Evolutionary conservation across 768 basidiomycete genomes (phyloP).

Genomic region (Gautieria morchelliformis): DNA sequence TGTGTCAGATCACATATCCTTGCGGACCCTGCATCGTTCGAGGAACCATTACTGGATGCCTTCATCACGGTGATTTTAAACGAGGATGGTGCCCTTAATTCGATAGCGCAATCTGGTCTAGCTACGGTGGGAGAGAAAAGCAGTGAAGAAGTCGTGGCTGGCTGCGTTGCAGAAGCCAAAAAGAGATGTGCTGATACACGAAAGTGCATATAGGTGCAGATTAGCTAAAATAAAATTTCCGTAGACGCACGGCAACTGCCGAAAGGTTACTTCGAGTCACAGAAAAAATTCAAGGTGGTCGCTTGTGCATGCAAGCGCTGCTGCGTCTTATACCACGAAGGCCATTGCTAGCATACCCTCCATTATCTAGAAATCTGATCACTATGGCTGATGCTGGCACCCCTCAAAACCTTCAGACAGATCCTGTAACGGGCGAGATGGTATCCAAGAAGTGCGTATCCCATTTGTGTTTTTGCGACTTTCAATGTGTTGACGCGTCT

Average conservation of each 20-base stretch:
- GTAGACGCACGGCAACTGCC: neutral
- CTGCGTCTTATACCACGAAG: neutral
- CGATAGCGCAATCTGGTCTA: constrained; percentile 47
- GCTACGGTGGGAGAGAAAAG: constrained; percentile 19
- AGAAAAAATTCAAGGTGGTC: neutral
- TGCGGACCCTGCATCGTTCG: constrained; percentile 82
- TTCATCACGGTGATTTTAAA: constrained; percentile 55
- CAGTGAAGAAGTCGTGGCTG: constrained; percentile 6
- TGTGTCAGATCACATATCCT: constrained; percentile 51
- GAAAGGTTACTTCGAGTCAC: neutral
- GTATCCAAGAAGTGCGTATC: constrained; percentile 84
- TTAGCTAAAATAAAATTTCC: neutral
- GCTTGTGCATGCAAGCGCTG: constrained; percentile 7
- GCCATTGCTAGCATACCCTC: neutral
- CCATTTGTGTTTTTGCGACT: constrained; percentile 9
- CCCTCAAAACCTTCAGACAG: constrained; percentile 39
- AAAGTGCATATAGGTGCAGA: neutral
- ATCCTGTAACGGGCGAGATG: constrained; percentile 90
- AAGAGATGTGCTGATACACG: neutral
- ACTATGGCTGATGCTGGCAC: constrained; percentile 2
- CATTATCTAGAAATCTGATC: neutral
- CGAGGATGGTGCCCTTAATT: constrained; percentile 36
- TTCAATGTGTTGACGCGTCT: constrained; percentile 1
- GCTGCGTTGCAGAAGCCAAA: constrained; percentile 3
- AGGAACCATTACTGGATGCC: constrained; percentile 77